These are phyloP conservation scores for Skeletonema menzelii DNA, from an alignment of 108 stramenopile genomes.

Conservation along the genomic window DNA sequence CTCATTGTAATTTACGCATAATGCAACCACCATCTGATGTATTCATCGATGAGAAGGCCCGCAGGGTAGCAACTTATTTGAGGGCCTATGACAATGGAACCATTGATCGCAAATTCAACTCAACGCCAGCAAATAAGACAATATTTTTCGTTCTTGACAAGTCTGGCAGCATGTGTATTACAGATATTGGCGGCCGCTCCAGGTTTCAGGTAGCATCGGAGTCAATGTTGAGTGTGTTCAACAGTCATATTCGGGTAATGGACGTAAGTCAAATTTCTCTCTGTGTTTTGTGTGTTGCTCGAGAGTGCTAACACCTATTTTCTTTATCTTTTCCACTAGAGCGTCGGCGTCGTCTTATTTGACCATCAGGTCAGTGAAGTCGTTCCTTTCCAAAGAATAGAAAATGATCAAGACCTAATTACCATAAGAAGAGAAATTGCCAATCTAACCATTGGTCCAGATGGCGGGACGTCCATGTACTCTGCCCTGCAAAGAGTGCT, in stretches of 20 bases:
- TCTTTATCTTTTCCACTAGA: not conserved
- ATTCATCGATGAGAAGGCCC: constrained; percentile 19
- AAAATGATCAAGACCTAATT: not conserved
- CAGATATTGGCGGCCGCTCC: constrained; percentile 7
- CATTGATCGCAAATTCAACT: constrained; percentile 31
- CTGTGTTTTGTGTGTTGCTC: not conserved
- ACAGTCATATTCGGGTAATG: constrained; percentile 22
- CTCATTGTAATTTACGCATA: not conserved
- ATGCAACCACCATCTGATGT: constrained; percentile 12
- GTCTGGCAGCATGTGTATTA: constrained; percentile 23
- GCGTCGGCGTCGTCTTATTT: constrained; percentile 23
- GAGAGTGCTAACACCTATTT: not conserved
- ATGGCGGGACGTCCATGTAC: constrained; percentile 21
- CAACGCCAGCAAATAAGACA: not conserved
- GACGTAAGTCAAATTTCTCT: constrained; percentile 17
- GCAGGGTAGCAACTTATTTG: constrained; percentile 21
- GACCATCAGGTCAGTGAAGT: constrained; percentile 1
- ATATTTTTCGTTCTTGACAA: constrained; percentile 28
- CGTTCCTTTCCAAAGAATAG: constrained; percentile 7
- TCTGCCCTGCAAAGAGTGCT: constrained; percentile 11
- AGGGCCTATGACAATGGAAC: constrained; percentile 28
- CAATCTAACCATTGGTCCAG: constrained; percentile 2
- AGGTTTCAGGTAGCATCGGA: constrained; percentile 20
- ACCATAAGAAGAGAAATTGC: not conserved
- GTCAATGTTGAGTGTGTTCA: constrained; percentile 20